Percentiles rank a stretch among this genome's conserved stretches.
Evolutionary conservation across 306 rosid genomes (phyloP).

Genomic region (barrel medic (Medicago truncatula)): MtrunA17r5.0-ANR NC_053043.1:33141001-33141500

Average conservation of each 20-base stretch:
- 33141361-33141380: background rate
- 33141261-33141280: background rate
- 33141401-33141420: too few species aligned
- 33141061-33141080: background rate
- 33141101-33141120: background rate
- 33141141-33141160: background rate
- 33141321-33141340: background rate
- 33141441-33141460: too few species aligned
- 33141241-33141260: background rate
- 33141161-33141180: background rate
- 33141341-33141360: background rate
- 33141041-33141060: background rate
- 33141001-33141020: constrained; percentile 14
- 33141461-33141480: too few species aligned
- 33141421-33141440: too few species aligned
- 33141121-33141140: background rate
- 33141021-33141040: constrained; percentile 28
- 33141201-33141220: background rate
- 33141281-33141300: background rate
- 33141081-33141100: too few species aligned
- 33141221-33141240: background rate
- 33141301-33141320: background rate
- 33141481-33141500: too few species aligned
- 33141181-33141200: background rate
- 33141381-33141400: too few species aligned